Evolutionary conservation across 257 asterid genomes (phyloP).

Genomic region (Osmanthus fragrans): DNA sequence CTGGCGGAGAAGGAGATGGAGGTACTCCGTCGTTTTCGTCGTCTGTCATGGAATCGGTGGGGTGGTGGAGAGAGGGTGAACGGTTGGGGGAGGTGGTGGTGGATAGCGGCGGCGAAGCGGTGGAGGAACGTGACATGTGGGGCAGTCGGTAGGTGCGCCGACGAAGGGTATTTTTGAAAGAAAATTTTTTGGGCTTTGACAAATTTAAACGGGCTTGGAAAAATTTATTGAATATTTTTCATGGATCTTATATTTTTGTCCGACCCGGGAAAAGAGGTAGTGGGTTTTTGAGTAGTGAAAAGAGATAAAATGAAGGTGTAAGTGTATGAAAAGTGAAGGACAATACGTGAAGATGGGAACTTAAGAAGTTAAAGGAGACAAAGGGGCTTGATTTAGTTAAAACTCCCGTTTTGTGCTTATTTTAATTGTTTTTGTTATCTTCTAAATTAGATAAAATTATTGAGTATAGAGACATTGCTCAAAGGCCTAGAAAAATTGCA

Average conservation of each 20-base stretch:
- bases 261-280: not conserved
- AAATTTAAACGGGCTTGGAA: not conserved
- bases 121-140: constrained; percentile 39
- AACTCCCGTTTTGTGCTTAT: not conserved
- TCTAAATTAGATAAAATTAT: no score
- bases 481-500: no score
- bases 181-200: constrained; percentile 30
- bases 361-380: no score
- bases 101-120: constrained; percentile 39
- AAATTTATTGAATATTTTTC: not conserved
- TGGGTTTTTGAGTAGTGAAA: not conserved
- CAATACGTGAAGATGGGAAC: no score
- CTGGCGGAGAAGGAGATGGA: constrained; percentile 19
- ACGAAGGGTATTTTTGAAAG: constrained; percentile 29
- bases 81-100: constrained; percentile 23
- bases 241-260: not conserved
- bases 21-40: constrained; percentile 27
- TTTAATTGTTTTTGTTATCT: not conserved
- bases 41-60: constrained; percentile 33
- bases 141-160: constrained; percentile 31
- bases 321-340: no score
- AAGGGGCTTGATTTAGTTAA: not conserved
- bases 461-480: no score
- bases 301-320: no score
- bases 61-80: constrained; percentile 31